Evolutionary conservation across 2,329 filamentous ascomycete genomes (phyloP), one percentile per base, ranked within the genome.

Genomic region (Akanthomyces dipterigenus): DNA sequence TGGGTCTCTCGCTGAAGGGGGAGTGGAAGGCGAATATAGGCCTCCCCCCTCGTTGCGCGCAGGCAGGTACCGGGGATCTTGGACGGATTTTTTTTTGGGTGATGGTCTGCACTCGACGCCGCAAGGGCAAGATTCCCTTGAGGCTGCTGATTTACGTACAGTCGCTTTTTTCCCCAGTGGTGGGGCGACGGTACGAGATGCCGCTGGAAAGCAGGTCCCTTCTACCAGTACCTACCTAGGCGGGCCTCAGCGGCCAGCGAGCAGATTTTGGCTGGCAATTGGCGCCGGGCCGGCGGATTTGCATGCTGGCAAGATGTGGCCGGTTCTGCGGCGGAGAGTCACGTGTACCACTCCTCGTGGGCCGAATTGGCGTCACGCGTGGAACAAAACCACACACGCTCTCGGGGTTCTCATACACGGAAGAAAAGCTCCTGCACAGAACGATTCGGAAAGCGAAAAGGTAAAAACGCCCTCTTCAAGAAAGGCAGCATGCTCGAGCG

Each of bases 1-100:
- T 7, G 24, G 16, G 34, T 38, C 40, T 36, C 20, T 61, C 50
- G 58, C 58, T 18, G 42, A 54, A 61, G 58, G 43, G 58, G 50
- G 58, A 50, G 50, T 20, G 49, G 50, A 61, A 49, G 58, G 58
- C 58, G n/a, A 34, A 61, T 54, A 22, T 49, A 38, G 31, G 50
- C 58, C 58, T 55, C 58, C 58, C 58, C 58, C 58, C 51, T 61
- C 50, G 50, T 55, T 61, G 58, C 43, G 58, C 58, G 58, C 58
- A 61, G 26, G 58, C 58, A 61, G 58, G 24, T 53, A 40, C 50
- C 42, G 45, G 31, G 42, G 46, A 49, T 50, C 50, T 55, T 34
- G 50, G 40, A 55, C 34, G 50, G 34, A 36, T 8, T 34, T 34
- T 34, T 5, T 34, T 34, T 34, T 55, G 24, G 58, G 24, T 49